phyloP scores from a whole-genome alignment of 164 flowering plant genomes.

The Platanus orientalis region DNA sequence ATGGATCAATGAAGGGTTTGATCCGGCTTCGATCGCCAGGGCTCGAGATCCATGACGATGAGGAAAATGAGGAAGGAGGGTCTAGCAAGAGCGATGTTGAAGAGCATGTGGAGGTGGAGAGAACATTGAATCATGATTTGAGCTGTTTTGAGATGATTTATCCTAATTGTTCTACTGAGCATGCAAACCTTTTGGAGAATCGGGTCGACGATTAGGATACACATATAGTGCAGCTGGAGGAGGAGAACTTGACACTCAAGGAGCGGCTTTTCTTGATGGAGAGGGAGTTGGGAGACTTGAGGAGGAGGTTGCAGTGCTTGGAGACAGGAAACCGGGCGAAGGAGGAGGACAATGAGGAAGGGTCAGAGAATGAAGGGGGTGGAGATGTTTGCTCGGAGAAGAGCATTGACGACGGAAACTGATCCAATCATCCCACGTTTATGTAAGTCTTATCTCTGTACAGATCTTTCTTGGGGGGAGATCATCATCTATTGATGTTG shows the following conservation, averaged over 20 bases:
- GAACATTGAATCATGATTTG: conserved; percentile 89
- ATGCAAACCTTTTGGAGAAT: conserved; percentile 63
- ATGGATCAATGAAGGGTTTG: conserved; percentile 96
- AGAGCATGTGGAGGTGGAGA: conserved; percentile 91
- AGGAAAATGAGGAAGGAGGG: conserved; percentile 75
- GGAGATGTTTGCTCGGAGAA: conserved; percentile 29
- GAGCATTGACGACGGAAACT: conserved; percentile 39
- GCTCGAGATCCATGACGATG: conserved; percentile 49
- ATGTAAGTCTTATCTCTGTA: conserved; percentile 32
- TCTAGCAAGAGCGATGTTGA: conserved; percentile 94
- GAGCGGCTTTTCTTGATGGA: conserved; percentile 90
- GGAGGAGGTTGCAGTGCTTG: conserved; percentile 65
- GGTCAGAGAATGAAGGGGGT: conserved; percentile 36
- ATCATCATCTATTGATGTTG: too few species aligned
- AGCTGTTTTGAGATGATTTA: conserved; percentile 93
- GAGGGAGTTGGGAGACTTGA: conserved; percentile 69
- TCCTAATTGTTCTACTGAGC: conserved; percentile 47
- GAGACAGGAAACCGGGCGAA: conserved; percentile 42
- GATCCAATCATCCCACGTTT: conserved; percentile 9
- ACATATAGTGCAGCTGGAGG: conserved; percentile 86
- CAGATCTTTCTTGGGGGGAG: conserved; percentile 3
- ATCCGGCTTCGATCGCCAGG: conserved; percentile 74
- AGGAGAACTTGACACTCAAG: conserved; percentile 80
- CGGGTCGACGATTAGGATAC: conserved; percentile 89
- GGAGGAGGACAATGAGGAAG: conserved; percentile 48